Conservation (phyloP, 352 stramenopile species). For the Phytophthora nicotianae region DNA sequence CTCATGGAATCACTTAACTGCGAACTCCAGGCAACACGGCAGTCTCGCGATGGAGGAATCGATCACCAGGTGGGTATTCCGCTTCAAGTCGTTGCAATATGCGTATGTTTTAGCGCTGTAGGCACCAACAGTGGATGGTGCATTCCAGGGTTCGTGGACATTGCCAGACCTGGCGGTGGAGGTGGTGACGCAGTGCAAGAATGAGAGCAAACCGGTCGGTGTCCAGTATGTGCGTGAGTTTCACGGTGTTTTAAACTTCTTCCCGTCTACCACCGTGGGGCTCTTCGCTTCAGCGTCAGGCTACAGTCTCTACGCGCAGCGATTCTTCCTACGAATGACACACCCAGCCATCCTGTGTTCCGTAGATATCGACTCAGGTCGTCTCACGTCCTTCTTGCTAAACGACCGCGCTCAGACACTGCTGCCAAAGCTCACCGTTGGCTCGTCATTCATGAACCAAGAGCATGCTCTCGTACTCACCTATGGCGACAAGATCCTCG, state of each 20-base stretch:
- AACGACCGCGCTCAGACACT: conserved; percentile 62
- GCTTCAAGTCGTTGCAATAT: background rate
- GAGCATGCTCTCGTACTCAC: conserved; percentile 73
- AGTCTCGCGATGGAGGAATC: conserved; percentile 75
- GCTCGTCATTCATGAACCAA: conserved; percentile 65
- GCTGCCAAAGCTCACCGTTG: conserved; percentile 69
- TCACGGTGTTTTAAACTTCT: conserved; percentile 66
- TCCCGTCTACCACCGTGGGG: conserved; percentile 48
- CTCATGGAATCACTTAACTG: conserved; percentile 62
- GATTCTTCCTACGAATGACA: conserved; percentile 73
- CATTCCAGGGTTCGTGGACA: conserved; percentile 59
- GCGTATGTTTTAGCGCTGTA: background rate
- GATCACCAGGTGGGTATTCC: conserved; percentile 52
- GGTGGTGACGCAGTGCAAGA: conserved; percentile 85
- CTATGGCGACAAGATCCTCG: conserved; percentile 70
- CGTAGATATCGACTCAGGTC: conserved; percentile 34
- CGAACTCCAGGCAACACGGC: conserved; percentile 56
- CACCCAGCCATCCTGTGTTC: conserved; percentile 68
- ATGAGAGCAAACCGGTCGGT: conserved; percentile 69
- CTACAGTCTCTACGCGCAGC: conserved; percentile 79
- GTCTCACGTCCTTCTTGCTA: conserved; percentile 64
- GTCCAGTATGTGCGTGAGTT: conserved; percentile 78
- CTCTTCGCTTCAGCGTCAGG: conserved; percentile 77
- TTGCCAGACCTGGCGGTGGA: conserved; percentile 67
- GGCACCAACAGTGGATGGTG: background rate